These are phyloP conservation scores for Ligustrum vulgare DNA, from an alignment of 257 asterid genomes.

Conservation along the genomic window DNA sequence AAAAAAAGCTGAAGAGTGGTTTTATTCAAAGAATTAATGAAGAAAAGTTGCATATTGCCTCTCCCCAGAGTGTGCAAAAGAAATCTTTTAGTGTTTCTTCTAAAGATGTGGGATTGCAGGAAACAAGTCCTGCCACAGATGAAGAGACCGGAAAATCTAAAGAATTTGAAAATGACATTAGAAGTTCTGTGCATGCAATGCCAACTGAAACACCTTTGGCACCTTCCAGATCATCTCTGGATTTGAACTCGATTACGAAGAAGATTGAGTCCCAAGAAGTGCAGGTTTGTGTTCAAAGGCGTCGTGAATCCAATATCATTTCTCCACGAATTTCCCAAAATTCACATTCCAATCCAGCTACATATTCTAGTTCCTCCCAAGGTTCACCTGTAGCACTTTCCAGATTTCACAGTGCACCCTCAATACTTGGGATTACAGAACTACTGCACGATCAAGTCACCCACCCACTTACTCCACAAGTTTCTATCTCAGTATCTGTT, in stretches of 20 bases:
- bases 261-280: conserved; percentile 29
- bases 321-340: conserved; percentile 11
- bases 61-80: conserved; percentile 1
- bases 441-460: conserved; percentile 52
- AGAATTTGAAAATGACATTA: conserved; percentile 21
- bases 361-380: conserved; percentile 29
- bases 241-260: conserved; percentile 12
- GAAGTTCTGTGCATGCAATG: conserved; percentile 1
- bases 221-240: conserved; percentile 17
- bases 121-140: conserved; percentile 18
- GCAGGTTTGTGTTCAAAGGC: conserved; percentile 37
- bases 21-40: conserved; percentile 20
- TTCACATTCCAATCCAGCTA: conserved; percentile 29
- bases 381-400: conserved; percentile 40
- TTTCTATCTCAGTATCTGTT: conserved; percentile 35
- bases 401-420: conserved; percentile 47
- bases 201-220: conserved; percentile 2
- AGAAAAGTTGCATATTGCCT: conserved; percentile 12
- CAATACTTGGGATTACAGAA: conserved; percentile 67
- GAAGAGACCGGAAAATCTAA: conserved; percentile 20
- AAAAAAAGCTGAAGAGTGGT: conserved; percentile 13
- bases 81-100: conserved; percentile 12
- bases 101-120: conserved; percentile 10
- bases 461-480: conserved; percentile 23
- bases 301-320: conserved; percentile 43